Evolutionary conservation across 208 protist genomes (phyloP).

Genomic region (Hexamita inflata): DNA sequence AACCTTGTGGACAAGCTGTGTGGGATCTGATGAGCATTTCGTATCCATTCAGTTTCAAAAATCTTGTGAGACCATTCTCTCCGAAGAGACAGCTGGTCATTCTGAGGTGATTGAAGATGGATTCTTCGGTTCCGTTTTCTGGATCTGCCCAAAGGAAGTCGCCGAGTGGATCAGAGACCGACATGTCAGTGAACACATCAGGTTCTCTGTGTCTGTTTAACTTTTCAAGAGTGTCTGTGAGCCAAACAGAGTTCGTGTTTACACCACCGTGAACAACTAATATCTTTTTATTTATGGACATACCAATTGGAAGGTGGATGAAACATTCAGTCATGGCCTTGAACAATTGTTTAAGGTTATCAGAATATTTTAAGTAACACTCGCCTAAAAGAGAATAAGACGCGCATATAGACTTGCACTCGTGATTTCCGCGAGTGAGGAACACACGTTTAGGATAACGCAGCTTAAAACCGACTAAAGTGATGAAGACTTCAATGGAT

Average conservation of each 20-base stretch:
- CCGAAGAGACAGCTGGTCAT: not conserved
- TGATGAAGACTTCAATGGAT: slow-evolving; percentile 28
- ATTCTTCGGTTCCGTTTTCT: not conserved
- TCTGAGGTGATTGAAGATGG: slow-evolving; percentile 8
- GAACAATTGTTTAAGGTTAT: not conserved
- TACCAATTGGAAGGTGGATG: not conserved
- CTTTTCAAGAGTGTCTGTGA: not conserved
- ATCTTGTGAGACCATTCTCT: not conserved
- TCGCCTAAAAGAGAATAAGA: slow-evolving; percentile 57
- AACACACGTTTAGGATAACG: slow-evolving; percentile 26
- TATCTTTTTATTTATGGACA: not conserved
- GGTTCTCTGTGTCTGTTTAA: slow-evolving; percentile 24
- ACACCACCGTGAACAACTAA: slow-evolving; percentile 23
- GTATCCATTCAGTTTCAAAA: not conserved
- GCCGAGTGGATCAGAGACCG: not conserved
- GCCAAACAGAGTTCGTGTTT: not conserved
- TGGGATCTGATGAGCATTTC: slow-evolving; percentile 18
- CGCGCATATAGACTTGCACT: slow-evolving; percentile 20
- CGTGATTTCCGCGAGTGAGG: slow-evolving; percentile 44
- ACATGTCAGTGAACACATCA: not conserved
- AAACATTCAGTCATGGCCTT: not conserved
- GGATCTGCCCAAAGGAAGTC: slow-evolving; percentile 30
- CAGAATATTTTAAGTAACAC: slow-evolving; percentile 3
- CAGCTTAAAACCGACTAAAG: slow-evolving; percentile 32
- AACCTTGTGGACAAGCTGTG: slow-evolving; percentile 8